A percentile compares a stretch with the other conserved stretches of the same genome.
Evolutionary conservation across 1,139 yeast genomes (phyloP).

Genomic region (Blastobotrys arbuscula): DNA sequence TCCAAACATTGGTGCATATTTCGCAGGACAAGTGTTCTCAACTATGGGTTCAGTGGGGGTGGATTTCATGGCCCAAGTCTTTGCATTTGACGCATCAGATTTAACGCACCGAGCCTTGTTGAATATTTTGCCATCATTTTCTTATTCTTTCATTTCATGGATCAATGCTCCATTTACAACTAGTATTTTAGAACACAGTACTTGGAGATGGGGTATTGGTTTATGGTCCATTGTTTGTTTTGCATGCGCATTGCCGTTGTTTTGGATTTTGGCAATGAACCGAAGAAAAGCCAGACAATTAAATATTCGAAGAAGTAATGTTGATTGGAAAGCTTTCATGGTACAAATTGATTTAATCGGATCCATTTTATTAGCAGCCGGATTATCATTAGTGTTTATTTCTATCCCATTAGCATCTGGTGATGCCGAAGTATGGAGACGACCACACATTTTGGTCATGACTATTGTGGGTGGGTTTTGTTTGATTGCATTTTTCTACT

Average conservation of each 20-base stretch:
- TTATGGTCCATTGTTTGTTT: slow-evolving; percentile 77
- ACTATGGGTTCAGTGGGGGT: slow-evolving; percentile 37
- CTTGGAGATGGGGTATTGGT: slow-evolving; percentile 66
- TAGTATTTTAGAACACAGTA: slow-evolving; percentile 17
- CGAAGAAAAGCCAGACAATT: slow-evolving; percentile 15
- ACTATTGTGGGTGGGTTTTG: slow-evolving; percentile 16
- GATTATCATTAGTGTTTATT: slow-evolving; percentile 18
- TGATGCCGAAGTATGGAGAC: slow-evolving; percentile 13
- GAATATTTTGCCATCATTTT: slow-evolving; percentile 32
- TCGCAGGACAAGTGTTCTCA: slow-evolving; percentile 34
- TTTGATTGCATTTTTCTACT: slow-evolving; percentile 14
- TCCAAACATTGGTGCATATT: slow-evolving; percentile 33
- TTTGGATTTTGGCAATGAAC: slow-evolving; percentile 16
- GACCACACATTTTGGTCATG: slow-evolving; percentile 14
- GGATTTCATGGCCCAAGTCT: slow-evolving; percentile 35
- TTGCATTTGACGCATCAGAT: slow-evolving; percentile 39
- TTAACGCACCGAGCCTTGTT: slow-evolving; percentile 36
- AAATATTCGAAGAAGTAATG: neutral
- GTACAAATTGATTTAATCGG: slow-evolving; percentile 18
- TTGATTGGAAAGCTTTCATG: neutral
- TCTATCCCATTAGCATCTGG: slow-evolving; percentile 19
- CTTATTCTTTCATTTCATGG: slow-evolving; percentile 17
- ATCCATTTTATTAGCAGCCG: slow-evolving; percentile 17
- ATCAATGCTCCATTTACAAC: slow-evolving; percentile 18
- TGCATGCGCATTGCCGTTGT: slow-evolving; percentile 51